Conservation (phyloP, 225 moss, liverwort and hornwort species). For the Lunularia cruciata region DNA sequence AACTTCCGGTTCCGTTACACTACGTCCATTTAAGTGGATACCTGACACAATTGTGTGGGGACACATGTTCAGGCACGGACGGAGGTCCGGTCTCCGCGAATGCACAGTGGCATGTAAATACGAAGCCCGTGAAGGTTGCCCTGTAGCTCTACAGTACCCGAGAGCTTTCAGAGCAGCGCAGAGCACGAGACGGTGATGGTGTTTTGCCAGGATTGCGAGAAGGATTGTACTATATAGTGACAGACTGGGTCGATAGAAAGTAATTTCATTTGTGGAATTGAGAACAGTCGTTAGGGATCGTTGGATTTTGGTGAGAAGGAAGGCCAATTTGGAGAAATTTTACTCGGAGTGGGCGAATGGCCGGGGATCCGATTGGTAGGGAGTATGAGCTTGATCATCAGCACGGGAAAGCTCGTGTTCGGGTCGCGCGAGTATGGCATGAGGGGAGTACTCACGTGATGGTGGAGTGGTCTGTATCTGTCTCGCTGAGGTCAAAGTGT, state of each 20-base stretch:
- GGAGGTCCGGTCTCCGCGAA: too few species aligned
- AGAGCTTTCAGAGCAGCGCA: too few species aligned
- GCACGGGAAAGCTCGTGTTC: slow-evolving; percentile 88
- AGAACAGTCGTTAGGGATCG: not conserved
- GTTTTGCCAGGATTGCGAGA: too few species aligned
- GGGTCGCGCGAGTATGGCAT: slow-evolving; percentile 78
- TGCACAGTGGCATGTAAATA: too few species aligned
- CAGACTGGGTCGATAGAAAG: not conserved
- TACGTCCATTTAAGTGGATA: too few species aligned
- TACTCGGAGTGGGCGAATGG: slow-evolving; percentile 11
- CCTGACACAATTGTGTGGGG: too few species aligned
- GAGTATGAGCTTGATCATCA: slow-evolving; percentile 63
- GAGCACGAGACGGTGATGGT: too few species aligned
- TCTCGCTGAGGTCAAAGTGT: slow-evolving; percentile 65
- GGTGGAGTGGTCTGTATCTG: slow-evolving; percentile 79
- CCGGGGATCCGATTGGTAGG: slow-evolving; percentile 21
- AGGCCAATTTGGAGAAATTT: not conserved
- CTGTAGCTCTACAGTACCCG: too few species aligned
- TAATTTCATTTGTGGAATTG: not conserved
- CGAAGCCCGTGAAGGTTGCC: too few species aligned
- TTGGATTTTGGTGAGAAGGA: not conserved
- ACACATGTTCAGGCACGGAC: too few species aligned
- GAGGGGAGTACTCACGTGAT: slow-evolving; percentile 49
- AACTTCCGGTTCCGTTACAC: too few species aligned
- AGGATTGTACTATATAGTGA: too few species aligned